A percentile compares a stretch with the other conserved stretches of the same genome.
Evolutionary conservation across 164 flowering plant genomes (phyloP).

Genomic region (Amborella trichopoda): DNA sequence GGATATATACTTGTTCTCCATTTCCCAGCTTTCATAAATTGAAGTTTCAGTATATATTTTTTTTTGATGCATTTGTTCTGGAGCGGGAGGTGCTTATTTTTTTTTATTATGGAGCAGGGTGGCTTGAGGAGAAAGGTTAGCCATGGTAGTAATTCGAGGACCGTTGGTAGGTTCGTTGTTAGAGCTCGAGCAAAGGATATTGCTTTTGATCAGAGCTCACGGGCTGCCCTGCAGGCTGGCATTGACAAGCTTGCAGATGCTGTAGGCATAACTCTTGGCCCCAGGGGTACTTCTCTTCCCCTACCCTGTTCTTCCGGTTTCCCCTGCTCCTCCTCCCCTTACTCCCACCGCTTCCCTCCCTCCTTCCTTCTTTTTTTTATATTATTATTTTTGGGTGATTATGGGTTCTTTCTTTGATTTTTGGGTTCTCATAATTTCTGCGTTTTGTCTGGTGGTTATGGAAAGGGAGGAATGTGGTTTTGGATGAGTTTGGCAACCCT

Average conservation of each 20-base stretch:
- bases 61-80: too few species aligned
- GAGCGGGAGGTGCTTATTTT: too few species aligned
- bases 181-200: slow-evolving; percentile 74
- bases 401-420: neutral
- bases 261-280: slow-evolving; percentile 95
- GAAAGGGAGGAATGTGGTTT: slow-evolving; percentile 89
- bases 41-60: too few species aligned
- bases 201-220: slow-evolving; percentile 81
- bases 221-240: slow-evolving; percentile 75
- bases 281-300: slow-evolving; percentile 64
- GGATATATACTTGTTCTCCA: too few species aligned
- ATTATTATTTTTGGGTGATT: neutral
- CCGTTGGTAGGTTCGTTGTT: slow-evolving; percentile 37
- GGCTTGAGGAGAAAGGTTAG: slow-evolving; percentile 30
- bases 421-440: neutral
- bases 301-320: too few species aligned
- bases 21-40: too few species aligned
- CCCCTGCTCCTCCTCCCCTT: neutral
- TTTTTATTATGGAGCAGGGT: too few species aligned
- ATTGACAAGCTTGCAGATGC: slow-evolving; percentile 96
- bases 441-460: neutral
- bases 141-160: slow-evolving; percentile 29
- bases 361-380: neutral
- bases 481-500: slow-evolving; percentile 87
- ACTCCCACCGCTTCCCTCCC: neutral